Evolutionary conservation across 2,329 filamentous ascomycete genomes (phyloP), one percentile per base, ranked within the genome.

Genomic region (Cordyceps cateniannulata): DNA sequence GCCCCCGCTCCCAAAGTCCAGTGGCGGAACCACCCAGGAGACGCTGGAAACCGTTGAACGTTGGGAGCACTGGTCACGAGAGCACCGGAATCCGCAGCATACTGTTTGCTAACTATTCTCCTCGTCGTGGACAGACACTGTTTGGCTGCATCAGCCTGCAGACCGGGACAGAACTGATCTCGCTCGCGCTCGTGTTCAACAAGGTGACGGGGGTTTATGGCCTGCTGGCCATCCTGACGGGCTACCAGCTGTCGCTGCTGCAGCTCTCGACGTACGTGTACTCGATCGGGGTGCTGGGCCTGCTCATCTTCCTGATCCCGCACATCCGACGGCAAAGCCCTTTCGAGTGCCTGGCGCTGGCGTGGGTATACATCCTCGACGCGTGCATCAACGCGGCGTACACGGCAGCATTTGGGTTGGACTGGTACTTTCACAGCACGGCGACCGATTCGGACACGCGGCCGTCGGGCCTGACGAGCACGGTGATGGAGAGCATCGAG

Each of bases 241-340:
- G 93, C 71, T 92, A 90, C 74, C 81, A 88, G 67, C 85, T 96
- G 64, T 93, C 91, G 59, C 81, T 86, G 32, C 82, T 95, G 25
- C 93, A 97, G 75, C 82, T 96, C 61, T 90, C 89, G 62, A 95
- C 96, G 81, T 97, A 96, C 80, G 81, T 96, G 53, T 96, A 96
- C 81, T 95, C 90, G 27, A 81, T 95, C 63, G 68, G 84, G 64
- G 83, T 89, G 29, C 85, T 96, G 65, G 78, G 81, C 65, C 75
- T 89, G 50, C 83, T 90, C 66, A 80, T 84, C 56, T 83, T 85
- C 68, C 86, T 96, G 52, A 83, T 90, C 69, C 89, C 89, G 53
- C 88, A 95, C 71, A 90, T 97, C 71, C 87, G 90, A 65, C 83
- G 85, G 68, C 88, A 91, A 69, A 87, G 83, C 32, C 89, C 91